These are phyloP conservation scores for Synchytrium microbalum DNA, from an alignment of 371 early-diverging fungal species.

Conservation along the genomic window DNA sequence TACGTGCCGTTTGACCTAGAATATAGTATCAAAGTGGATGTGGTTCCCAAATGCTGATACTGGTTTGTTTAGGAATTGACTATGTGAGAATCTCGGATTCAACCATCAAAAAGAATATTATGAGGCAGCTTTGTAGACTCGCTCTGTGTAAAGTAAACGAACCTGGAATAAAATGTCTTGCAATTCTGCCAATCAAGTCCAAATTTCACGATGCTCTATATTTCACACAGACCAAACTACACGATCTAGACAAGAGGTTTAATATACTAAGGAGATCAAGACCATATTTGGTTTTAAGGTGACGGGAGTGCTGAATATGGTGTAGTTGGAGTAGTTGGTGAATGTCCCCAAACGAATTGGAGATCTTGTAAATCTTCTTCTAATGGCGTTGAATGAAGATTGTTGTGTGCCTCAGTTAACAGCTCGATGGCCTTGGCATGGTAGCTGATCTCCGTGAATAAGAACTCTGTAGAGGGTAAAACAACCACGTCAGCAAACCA, in stretches of 20 bases:
- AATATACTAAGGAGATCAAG: too few relatives aligned
- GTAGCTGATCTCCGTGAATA: slow-evolving; percentile 16
- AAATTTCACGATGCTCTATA: too few relatives aligned
- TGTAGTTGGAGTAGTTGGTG: slow-evolving; percentile 6
- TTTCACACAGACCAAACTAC: too few relatives aligned
- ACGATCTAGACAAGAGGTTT: too few relatives aligned
- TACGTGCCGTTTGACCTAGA: slow-evolving; percentile 9
- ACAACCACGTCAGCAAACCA: too few relatives aligned
- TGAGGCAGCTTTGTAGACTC: too few relatives aligned
- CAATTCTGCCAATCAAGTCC: too few relatives aligned
- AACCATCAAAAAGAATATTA: not conserved
- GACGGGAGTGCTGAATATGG: not conserved
- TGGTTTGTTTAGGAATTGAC: slow-evolving; percentile 4
- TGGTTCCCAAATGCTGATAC: slow-evolving; percentile 1
- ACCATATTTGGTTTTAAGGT: too few relatives aligned
- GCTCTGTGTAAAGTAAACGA: too few relatives aligned
- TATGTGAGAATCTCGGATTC: not conserved
- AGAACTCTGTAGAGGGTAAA: too few relatives aligned
- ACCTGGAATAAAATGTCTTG: too few relatives aligned
- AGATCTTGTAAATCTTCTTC: slow-evolving; percentile 6
- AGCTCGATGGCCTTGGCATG: slow-evolving; percentile 20
- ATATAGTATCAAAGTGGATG: slow-evolving; percentile 2
- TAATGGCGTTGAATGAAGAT: slow-evolving; percentile 10
- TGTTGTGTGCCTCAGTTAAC: slow-evolving; percentile 11
- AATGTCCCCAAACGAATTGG: slow-evolving; percentile 3